These are phyloP conservation scores for Paraconiothyrium brasiliense DNA, from an alignment of 2,329 filamentous ascomycete genomes.

Conservation along the genomic window DNA sequence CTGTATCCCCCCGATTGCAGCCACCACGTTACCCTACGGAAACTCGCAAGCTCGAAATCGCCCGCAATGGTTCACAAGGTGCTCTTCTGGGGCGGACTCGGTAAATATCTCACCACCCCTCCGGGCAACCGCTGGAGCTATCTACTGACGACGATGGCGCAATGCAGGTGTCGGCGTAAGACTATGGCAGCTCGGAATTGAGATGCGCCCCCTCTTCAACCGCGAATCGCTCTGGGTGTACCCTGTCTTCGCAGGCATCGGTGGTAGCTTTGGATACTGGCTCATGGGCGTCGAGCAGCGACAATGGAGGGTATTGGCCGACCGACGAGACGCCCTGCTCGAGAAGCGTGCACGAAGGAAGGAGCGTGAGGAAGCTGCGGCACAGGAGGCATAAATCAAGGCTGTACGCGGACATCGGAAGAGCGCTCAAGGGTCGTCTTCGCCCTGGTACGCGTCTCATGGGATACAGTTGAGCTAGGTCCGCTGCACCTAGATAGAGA, in stretches of 20 bases:
- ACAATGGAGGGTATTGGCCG: slow-evolving; percentile 78
- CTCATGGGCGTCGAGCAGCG: slow-evolving; percentile 86
- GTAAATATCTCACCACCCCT: slow-evolving; percentile 63
- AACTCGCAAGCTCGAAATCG: slow-evolving; percentile 16
- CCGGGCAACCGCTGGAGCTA: slow-evolving; percentile 16
- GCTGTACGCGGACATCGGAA: neutral
- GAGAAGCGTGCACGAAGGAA: slow-evolving; percentile 88
- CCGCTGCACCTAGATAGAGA: slow-evolving; percentile 9
- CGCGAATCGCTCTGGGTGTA: slow-evolving; percentile 87
- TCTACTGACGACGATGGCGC: slow-evolving; percentile 33
- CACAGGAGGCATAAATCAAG: slow-evolving; percentile 30
- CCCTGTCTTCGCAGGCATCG: slow-evolving; percentile 84
- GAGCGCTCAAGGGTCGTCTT: slow-evolving; percentile 8
- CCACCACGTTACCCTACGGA: slow-evolving; percentile 16
- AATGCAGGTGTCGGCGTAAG: slow-evolving; percentile 83
- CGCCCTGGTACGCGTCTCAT: slow-evolving; percentile 1
- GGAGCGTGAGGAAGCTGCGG: slow-evolving; percentile 64
- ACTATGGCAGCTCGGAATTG: slow-evolving; percentile 96
- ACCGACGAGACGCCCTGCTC: slow-evolving; percentile 81
- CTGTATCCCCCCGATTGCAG: slow-evolving; percentile 28
- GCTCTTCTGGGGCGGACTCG: slow-evolving; percentile 90
- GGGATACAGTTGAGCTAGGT: slow-evolving; percentile 13
- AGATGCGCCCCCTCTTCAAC: slow-evolving; percentile 96
- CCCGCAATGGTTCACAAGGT: slow-evolving; percentile 64
- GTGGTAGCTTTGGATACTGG: slow-evolving; percentile 97